phyloP scores from a whole-genome alignment of 441 rosid genomes.

The Lepidium campestre region DNA sequence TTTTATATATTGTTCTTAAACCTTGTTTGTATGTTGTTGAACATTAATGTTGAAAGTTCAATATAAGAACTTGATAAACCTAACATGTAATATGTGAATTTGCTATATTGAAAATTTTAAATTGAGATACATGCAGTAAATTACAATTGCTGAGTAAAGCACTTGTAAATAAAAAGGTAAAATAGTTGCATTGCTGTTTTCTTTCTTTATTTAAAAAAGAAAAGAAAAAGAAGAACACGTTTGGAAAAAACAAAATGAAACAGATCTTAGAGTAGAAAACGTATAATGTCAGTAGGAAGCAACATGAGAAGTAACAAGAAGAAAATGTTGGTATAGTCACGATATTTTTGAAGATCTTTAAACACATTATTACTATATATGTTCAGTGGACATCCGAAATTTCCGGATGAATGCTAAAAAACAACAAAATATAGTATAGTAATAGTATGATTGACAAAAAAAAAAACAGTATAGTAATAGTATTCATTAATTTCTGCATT shows the following conservation, averaged over 20 bases:
- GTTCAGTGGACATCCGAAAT: not conserved
- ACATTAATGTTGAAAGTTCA: not conserved
- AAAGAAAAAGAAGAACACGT: not conserved
- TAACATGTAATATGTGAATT: not conserved
- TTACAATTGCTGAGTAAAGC: not conserved
- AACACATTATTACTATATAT: not conserved
- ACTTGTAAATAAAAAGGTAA: not conserved
- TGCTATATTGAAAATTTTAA: not conserved
- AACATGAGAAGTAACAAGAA: not conserved
- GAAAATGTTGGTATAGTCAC: not conserved
- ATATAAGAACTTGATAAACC: not conserved
- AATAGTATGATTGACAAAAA: not conserved
- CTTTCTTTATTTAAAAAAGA: no score
- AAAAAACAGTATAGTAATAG: no score
- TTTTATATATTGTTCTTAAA: not conserved
- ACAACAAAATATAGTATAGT: no score
- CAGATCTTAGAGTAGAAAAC: not conserved
- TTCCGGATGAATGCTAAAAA: not conserved
- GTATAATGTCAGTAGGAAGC: slow-evolving; percentile 2
- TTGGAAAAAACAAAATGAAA: not conserved
- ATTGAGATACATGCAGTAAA: not conserved
- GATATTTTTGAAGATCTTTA: not conserved
- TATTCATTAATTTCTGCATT: not conserved
- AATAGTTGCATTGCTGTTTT: not conserved
- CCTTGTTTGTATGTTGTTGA: not conserved